Percentiles rank a stretch among this genome's conserved stretches.
These are phyloP conservation scores for Lodderomyces beijingensis DNA, from an alignment of 1,139 yeast species.

Conservation along the genomic window DNA sequence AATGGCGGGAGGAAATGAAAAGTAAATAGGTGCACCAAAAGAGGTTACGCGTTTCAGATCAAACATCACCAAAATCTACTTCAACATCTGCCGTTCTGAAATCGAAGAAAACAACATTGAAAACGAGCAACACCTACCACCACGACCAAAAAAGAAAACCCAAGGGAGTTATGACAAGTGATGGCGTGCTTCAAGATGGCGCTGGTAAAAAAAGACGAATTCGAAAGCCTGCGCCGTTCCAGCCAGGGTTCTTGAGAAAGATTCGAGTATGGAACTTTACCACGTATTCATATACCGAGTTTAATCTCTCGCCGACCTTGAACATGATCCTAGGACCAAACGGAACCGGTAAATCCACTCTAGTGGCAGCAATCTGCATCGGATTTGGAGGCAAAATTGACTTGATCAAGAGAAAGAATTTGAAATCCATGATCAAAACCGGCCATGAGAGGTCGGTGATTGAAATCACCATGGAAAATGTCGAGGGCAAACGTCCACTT, in stretches of 20 bases:
- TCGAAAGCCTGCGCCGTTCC: slow-evolving; percentile 16
- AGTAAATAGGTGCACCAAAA: too few relatives aligned
- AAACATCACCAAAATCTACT: too few relatives aligned
- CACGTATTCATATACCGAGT: slow-evolving; percentile 75
- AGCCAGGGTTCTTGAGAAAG: slow-evolving; percentile 65
- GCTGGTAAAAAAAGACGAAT: slow-evolving; percentile 6
- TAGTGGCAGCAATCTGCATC: slow-evolving; percentile 89
- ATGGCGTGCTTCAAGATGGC: not conserved
- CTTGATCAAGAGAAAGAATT: slow-evolving; percentile 71
- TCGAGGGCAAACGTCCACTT: slow-evolving; percentile 21
- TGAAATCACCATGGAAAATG: slow-evolving; percentile 60
- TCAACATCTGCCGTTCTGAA: too few relatives aligned
- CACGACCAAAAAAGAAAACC: too few relatives aligned
- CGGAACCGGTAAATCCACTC: slow-evolving; percentile 93
- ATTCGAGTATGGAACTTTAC: slow-evolving; percentile 73
- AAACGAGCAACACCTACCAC: too few relatives aligned
- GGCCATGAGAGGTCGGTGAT: slow-evolving; percentile 58
- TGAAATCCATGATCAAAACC: slow-evolving; percentile 72
- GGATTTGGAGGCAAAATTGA: slow-evolving; percentile 84
- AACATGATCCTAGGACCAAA: slow-evolving; percentile 97
- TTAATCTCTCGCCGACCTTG: slow-evolving; percentile 73
- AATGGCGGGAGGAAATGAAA: too few relatives aligned
- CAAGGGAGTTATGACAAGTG: too few relatives aligned
- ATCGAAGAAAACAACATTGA: too few relatives aligned
- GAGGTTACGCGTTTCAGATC: too few relatives aligned